Percentiles rank a stretch among this genome's conserved stretches.
Evolutionary conservation across 805 yeast species (phyloP).

Genomic region (Lachancea quebecensis): DNA sequence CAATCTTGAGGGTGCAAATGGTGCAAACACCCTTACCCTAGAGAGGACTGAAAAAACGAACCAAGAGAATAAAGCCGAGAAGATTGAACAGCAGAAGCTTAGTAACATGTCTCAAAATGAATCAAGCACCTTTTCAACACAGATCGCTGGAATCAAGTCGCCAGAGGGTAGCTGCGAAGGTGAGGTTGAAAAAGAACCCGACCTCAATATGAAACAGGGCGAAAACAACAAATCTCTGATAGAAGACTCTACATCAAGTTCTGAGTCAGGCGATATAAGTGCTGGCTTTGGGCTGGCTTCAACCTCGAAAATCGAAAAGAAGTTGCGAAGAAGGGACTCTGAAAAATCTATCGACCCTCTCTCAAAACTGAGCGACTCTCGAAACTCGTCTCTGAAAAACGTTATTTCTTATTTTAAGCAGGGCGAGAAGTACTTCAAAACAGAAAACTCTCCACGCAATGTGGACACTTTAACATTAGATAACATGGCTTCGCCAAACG

Average conservation of each 20-base stretch:
- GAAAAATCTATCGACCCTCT: conserved; percentile 30
- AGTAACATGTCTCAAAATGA: conserved; percentile 9
- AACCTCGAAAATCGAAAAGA: conserved; percentile 22
- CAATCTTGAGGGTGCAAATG: neutral
- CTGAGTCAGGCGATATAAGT: conserved; percentile 21
- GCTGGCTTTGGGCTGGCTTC: conserved; percentile 27
- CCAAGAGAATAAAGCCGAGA: conserved; percentile 11
- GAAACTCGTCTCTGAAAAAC: conserved; percentile 3
- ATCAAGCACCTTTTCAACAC: conserved; percentile 9
- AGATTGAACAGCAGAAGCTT: conserved; percentile 10
- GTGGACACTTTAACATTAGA: conserved; percentile 43
- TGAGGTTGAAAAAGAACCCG: neutral
- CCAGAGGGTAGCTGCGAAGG: neutral
- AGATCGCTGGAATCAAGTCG: conserved; percentile 1
- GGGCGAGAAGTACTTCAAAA: conserved; percentile 9
- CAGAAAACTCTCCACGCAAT: conserved; percentile 8
- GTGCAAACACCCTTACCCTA: neutral
- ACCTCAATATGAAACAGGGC: neutral
- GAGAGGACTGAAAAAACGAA: conserved; percentile 8
- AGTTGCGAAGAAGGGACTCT: conserved; percentile 19
- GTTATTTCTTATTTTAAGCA: conserved; percentile 1
- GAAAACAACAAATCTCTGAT: neutral
- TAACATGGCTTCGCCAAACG: conserved; percentile 46
- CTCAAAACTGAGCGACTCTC: conserved; percentile 6
- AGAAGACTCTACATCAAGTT: conserved; percentile 15